Evolutionary conservation across 1,139 yeast species (phyloP), one percentile per base, ranked within the genome.

Genomic region (Debaryomyces psychrophilus): DNA sequence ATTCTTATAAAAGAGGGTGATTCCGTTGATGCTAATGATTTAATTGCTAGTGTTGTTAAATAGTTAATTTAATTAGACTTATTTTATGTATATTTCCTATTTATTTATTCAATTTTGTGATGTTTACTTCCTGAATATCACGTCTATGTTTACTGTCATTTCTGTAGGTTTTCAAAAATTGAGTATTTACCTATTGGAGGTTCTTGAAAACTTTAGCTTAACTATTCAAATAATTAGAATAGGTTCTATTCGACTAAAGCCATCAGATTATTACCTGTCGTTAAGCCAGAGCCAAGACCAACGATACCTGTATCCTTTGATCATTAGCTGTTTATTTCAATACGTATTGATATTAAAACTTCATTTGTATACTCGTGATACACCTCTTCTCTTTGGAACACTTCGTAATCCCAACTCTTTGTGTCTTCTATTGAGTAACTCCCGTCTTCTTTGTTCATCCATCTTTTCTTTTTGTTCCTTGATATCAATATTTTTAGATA

Each of bases 11-110:
- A 85, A 67, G 95, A 89, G 61, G 96, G 97, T 58, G 99, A 93
- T 63, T 86, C 95, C 43, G 98, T 95, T 37, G 98, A 90, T 60
- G 96, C 96, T 47, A 85, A 86, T 54, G 99, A 93, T 66, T 77
- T 93, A 68, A 75, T 87, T 53, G 65, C 78, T 20, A 65, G 65
- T 48, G 67, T 74, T 47, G 59, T 63, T 45, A 65, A 66, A 53
- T 64, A 53, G 48, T 23, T 23, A 11, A 11, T 15, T 20, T 20
- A 31, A 31, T 31, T 31, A 33, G 31, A 20, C n/a, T 28, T 43
- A 36, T 5, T 28, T 33, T 25, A 22, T 26, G 23, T 37, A 14
- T 23, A 22, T 31, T 18, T 22, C 22, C 25, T 38, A 20, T 39
- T 22, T 39, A 38, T 44, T 34, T 26, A 26, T 31, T 35, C 35